These are phyloP conservation scores for Saxophila tyrrhenica DNA, from an alignment of 495 filamentous ascomycete genomes.

Conservation along the genomic window DNA sequence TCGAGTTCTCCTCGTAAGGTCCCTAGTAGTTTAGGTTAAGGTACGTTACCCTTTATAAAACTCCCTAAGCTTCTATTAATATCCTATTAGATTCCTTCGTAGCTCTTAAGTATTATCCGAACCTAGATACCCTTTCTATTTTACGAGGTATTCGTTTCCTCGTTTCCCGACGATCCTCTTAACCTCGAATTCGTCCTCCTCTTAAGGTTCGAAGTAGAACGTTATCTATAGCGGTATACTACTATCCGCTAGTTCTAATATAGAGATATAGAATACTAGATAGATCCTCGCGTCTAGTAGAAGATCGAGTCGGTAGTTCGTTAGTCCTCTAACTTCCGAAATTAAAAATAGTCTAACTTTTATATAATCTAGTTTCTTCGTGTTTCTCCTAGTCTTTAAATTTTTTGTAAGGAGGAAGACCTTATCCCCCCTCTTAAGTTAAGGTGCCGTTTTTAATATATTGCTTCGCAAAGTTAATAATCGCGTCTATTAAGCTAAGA, in stretches of 20 bases:
- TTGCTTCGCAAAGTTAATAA: conserved; percentile 13
- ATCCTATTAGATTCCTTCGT: too few species aligned
- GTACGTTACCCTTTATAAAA: too few species aligned
- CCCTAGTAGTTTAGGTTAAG: too few species aligned
- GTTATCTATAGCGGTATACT: not conserved
- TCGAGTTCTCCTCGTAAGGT: too few species aligned
- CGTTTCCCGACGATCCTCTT: too few species aligned
- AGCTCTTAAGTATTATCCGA: too few species aligned
- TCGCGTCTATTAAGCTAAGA: conserved; percentile 18
- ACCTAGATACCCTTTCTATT: too few species aligned
- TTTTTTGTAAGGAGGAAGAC: conserved; percentile 27
- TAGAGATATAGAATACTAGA: conserved; percentile 4
- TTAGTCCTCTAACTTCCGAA: not conserved
- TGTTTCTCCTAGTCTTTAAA: conserved; percentile 27
- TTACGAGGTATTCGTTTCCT: too few species aligned
- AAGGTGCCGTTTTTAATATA: conserved; percentile 5
- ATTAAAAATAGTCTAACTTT: conserved; percentile 21
- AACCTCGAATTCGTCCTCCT: too few species aligned
- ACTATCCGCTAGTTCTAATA: conserved; percentile 4
- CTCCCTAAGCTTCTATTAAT: too few species aligned
- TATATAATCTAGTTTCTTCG: conserved; percentile 26
- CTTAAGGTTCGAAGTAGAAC: not conserved
- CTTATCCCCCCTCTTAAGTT: conserved; percentile 24
- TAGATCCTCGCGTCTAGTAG: conserved; percentile 1
- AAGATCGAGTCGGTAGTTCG: conserved; percentile 3